A percentile compares a stretch with the other conserved stretches of the same genome.
phyloP scores from a whole-genome alignment of 768 basidiomycete genomes.

The Macrocybe gigantea region DNA sequence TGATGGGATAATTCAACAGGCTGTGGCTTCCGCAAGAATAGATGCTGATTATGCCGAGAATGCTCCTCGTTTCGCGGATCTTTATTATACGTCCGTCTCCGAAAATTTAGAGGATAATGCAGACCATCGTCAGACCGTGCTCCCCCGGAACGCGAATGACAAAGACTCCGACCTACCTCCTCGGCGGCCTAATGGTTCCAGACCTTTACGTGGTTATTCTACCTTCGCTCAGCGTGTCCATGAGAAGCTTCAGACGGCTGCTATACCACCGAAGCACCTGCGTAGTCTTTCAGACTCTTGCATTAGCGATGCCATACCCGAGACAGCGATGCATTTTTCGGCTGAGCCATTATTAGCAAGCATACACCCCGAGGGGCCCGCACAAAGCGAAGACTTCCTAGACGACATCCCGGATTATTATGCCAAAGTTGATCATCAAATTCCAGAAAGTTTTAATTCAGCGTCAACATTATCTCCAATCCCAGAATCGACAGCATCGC shows the following conservation, averaged over 20 bases:
- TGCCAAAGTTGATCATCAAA: too few relatives aligned
- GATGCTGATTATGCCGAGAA: slow-evolving; percentile 17
- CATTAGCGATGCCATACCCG: too few relatives aligned
- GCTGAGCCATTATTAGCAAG: too few relatives aligned
- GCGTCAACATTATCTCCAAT: too few relatives aligned
- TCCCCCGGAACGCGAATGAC: background rate
- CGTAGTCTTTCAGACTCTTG: too few relatives aligned
- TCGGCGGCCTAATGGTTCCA: background rate
- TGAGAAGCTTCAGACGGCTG: slow-evolving; percentile 28
- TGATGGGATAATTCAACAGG: slow-evolving; percentile 29
- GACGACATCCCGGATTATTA: too few relatives aligned
- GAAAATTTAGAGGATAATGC: slow-evolving; percentile 4
- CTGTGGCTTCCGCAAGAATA: slow-evolving; percentile 17
- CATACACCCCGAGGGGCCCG: too few relatives aligned
- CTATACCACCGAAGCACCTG: background rate
- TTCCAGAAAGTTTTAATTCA: too few relatives aligned
- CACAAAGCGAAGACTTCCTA: too few relatives aligned
- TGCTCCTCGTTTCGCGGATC: slow-evolving; percentile 30
- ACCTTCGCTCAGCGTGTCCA: slow-evolving; percentile 39
- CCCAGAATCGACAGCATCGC: too few relatives aligned
- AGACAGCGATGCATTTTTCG: too few relatives aligned
- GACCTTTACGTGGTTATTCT: slow-evolving; percentile 15
- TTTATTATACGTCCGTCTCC: slow-evolving; percentile 28
- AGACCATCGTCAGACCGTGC: background rate
- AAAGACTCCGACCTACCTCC: background rate